phyloP scores from a whole-genome alignment of 2,329 filamentous ascomycete genomes.

The Sclerotiophoma versabilis region DNA sequence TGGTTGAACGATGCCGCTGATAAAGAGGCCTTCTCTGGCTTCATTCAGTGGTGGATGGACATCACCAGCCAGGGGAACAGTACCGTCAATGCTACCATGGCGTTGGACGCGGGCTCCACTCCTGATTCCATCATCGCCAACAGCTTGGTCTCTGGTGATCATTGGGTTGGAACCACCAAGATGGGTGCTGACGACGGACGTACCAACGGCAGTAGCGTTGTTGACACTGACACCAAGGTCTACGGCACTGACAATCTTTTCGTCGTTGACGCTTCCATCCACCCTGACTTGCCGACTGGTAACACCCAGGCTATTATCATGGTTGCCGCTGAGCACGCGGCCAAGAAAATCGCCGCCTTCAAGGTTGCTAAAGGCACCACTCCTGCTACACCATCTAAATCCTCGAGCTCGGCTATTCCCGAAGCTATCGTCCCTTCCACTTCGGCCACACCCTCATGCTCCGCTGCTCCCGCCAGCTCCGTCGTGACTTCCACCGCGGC shows the following conservation, averaged over 20 bases:
- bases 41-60: constrained; percentile 19
- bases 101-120: constrained; percentile 7
- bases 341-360: constrained; percentile 59
- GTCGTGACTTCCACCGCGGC: background rate
- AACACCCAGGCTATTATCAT: constrained; percentile 73
- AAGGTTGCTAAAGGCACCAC: constrained; percentile 37
- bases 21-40: constrained; percentile 13
- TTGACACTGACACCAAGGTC: constrained; percentile 51
- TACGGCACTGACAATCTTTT: constrained; percentile 54
- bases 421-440: constrained; percentile 6
- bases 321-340: constrained; percentile 69
- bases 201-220: constrained; percentile 40
- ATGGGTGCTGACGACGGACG: constrained; percentile 43
- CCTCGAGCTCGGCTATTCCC: constrained; percentile 5
- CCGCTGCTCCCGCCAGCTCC: background rate
- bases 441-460: constrained; percentile 1
- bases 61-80: constrained; percentile 11
- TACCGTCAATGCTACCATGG: constrained; percentile 12
- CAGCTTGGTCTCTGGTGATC: constrained; percentile 13
- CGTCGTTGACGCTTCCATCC: constrained; percentile 58
- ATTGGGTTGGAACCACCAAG: constrained; percentile 18
- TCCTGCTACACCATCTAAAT: constrained; percentile 49
- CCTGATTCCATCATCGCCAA: constrained; percentile 9
- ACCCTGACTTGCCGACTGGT: constrained; percentile 72
- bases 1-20: constrained; percentile 50